phyloP scores from a whole-genome alignment of 805 yeast genomes.

The Trichomonascus vanleenenianus region DNA sequence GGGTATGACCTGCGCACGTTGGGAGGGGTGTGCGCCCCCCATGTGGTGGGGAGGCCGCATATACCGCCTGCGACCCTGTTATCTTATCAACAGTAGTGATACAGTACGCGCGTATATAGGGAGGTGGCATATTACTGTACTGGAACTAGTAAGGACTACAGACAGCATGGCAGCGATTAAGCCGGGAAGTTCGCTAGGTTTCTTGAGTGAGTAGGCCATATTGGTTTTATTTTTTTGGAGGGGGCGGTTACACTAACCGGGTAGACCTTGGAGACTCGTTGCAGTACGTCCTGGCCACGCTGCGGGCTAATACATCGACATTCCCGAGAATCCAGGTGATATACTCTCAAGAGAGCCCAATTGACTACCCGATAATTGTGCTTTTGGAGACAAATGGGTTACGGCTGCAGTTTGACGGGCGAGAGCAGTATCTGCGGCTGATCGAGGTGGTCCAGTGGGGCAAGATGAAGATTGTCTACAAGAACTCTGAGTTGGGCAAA shows the following conservation, averaged over 20 bases:
- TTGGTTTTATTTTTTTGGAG: neutral
- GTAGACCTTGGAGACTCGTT: constrained; percentile 17
- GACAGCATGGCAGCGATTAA: neutral
- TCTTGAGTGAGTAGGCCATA: constrained; percentile 8
- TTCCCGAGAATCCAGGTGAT: constrained; percentile 18
- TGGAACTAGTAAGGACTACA: neutral
- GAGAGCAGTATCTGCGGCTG: constrained; percentile 17
- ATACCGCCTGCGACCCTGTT: no score
- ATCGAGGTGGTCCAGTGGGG: constrained; percentile 20
- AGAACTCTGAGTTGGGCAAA: constrained; percentile 17
- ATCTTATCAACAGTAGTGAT: no score
- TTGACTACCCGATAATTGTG: constrained; percentile 14
- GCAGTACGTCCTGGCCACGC: constrained; percentile 7
- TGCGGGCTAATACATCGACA: constrained; percentile 9
- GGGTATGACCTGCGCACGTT: no score
- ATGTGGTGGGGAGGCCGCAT: no score
- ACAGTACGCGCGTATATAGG: no score
- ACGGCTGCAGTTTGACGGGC: constrained; percentile 21
- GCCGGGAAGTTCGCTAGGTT: constrained; percentile 12
- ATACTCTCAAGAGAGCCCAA: constrained; percentile 11
- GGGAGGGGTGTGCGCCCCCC: no score
- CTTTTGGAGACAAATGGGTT: constrained; percentile 16
- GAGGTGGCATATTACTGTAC: no score
- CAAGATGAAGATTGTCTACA: constrained; percentile 14
- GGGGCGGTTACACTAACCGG: neutral